Percentiles rank a stretch among this genome's conserved stretches.
These are phyloP conservation scores for Botrytis aclada DNA, from an alignment of 2,329 filamentous ascomycete species.

Conservation along the genomic window DNA sequence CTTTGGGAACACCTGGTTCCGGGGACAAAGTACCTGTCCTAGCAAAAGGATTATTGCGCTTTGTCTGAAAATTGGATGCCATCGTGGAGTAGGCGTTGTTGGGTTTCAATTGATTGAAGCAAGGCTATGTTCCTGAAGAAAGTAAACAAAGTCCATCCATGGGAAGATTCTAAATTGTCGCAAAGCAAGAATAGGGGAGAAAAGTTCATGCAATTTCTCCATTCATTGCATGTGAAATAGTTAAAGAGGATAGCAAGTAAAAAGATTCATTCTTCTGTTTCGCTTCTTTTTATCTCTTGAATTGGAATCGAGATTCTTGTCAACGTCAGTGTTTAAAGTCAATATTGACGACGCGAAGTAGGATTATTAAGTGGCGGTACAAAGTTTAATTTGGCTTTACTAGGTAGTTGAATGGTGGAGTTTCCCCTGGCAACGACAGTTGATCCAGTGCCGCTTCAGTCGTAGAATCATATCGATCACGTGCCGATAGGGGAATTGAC, in stretches of 20 bases:
- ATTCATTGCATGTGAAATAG: neutral
- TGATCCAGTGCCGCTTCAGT: neutral
- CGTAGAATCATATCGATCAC: neutral
- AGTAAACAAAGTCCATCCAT: conserved; percentile 20
- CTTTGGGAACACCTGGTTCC: conserved; percentile 48
- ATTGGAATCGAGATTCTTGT: conserved; percentile 1
- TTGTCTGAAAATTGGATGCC: conserved; percentile 62
- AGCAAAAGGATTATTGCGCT: conserved; percentile 77
- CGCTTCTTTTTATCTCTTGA: neutral
- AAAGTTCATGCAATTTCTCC: neutral
- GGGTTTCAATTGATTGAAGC: conserved; percentile 19
- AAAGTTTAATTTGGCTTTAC: conserved; percentile 12
- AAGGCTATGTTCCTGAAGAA: conserved; percentile 3
- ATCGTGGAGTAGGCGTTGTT: conserved; percentile 40
- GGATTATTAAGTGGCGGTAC: neutral
- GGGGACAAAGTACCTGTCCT: conserved; percentile 67
- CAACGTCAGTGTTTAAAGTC: neutral
- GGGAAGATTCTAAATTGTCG: neutral
- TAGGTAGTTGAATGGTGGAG: neutral
- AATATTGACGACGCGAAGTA: conserved; percentile 8
- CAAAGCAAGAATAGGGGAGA: neutral
- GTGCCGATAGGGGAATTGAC: neutral
- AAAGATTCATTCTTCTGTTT: conserved; percentile 1
- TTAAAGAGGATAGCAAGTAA: neutral
- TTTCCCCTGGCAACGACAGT: conserved; percentile 18